A percentile compares a stretch with the other conserved stretches of the same genome.
Conservation (phyloP, 148 eudicot species). For the Talinum fruticosum region DNA sequence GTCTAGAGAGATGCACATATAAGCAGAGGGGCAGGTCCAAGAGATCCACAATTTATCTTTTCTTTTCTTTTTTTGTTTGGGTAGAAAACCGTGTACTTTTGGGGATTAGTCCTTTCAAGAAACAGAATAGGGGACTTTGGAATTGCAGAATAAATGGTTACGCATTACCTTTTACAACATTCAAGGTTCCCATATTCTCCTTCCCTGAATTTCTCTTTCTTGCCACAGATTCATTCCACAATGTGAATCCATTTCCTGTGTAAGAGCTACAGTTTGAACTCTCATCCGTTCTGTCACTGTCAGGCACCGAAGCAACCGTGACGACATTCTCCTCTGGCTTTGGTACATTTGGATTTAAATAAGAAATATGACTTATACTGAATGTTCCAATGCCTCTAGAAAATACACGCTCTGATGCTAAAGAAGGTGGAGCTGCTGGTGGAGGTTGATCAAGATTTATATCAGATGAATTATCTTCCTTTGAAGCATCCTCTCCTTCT, state of each 20-base stretch:
- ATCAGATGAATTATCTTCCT: constrained; percentile 45
- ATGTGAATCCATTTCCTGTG: constrained; percentile 72
- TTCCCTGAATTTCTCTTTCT: constrained; percentile 84
- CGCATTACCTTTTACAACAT: constrained; percentile 48
- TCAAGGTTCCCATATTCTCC: constrained; percentile 60
- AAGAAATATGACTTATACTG: constrained; percentile 62
- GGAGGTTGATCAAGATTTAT: constrained; percentile 48
- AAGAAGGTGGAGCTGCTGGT: constrained; percentile 37
- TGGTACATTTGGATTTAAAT: constrained; percentile 48
- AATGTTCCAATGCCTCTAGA: constrained; percentile 85
- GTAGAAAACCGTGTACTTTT: no score
- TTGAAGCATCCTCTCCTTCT: constrained; percentile 45
- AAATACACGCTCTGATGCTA: constrained; percentile 55
- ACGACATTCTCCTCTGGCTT: constrained; percentile 58
- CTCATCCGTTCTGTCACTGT: constrained; percentile 52
- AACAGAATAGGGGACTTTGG: no score
- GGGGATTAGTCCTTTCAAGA: no score
- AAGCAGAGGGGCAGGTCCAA: no score
- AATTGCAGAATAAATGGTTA: neutral
- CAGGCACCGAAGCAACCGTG: constrained; percentile 45
- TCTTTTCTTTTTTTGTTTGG: no score
- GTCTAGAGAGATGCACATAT: no score
- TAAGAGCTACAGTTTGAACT: constrained; percentile 71
- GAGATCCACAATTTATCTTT: no score
- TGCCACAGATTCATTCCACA: constrained; percentile 78